phyloP scores from a whole-genome alignment of 2,329 filamentous ascomycete genomes.

The Helotiales sp. region DNA sequence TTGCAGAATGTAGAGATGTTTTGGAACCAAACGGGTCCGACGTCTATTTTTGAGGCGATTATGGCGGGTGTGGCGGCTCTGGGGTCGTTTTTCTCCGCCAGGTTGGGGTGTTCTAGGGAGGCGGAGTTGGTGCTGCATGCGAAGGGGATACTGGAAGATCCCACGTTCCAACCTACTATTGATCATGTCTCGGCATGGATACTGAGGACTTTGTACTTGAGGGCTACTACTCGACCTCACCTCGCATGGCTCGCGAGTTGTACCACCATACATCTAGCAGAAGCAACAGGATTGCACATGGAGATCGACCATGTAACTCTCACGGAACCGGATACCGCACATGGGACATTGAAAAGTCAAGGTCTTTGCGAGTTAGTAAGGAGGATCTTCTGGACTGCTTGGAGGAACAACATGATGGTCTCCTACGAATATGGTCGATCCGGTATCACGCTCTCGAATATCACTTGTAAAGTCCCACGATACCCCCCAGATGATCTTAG shows the following conservation, averaged over 20 bases:
- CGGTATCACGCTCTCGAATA: constrained; percentile 35
- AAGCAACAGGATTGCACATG: constrained; percentile 37
- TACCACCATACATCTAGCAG: constrained; percentile 35
- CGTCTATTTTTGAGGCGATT: constrained; percentile 43
- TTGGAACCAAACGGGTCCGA: constrained; percentile 39
- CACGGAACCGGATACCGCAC: constrained; percentile 13
- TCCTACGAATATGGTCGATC: constrained; percentile 45
- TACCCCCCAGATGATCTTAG: constrained; percentile 3
- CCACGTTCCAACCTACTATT: constrained; percentile 30
- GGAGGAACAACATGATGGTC: constrained; percentile 41
- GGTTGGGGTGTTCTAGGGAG: constrained; percentile 36
- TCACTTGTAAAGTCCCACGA: constrained; percentile 26
- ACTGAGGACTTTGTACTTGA: constrained; percentile 34
- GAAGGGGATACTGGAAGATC: constrained; percentile 33
- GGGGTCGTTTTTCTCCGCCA: constrained; percentile 43
- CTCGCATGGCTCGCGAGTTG: constrained; percentile 36
- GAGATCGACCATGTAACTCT: constrained; percentile 37
- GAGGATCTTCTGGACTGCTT: constrained; percentile 41
- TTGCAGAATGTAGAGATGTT: constrained; percentile 39
- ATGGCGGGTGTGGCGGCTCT: constrained; percentile 43
- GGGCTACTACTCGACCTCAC: constrained; percentile 34
- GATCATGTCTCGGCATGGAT: constrained; percentile 34
- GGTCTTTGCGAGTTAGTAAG: constrained; percentile 32
- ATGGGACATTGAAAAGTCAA: constrained; percentile 13
- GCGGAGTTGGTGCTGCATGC: constrained; percentile 34